Evolutionary conservation across 140 eudicot genomes (phyloP), one percentile per base, ranked within the genome.

Genomic region (Ambrosia hybrid): DNA sequence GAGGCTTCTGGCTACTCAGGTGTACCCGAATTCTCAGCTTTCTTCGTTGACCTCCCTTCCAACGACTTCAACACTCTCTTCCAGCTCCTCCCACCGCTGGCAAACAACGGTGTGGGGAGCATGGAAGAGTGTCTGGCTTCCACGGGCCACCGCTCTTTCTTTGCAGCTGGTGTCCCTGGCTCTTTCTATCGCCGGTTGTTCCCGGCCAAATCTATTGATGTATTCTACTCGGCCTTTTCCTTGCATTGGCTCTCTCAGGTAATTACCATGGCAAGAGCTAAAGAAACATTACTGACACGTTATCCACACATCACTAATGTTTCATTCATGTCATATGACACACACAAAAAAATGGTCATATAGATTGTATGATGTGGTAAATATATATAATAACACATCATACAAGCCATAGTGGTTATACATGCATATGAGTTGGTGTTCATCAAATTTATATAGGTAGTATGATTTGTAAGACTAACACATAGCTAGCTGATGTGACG

Each of bases 161-260:
- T 86, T 43, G 96, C 88, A 4, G 98, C 98, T 57, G 98, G 84
- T 9, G 98, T 92, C 58, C 98, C 98, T 0, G 98, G 98, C 0
- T 79, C 96, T 0, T 92, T 92, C 78, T 89, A 92, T 78, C 85
- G 95, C 3, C 85, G 98, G 11, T 82, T 92, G 48, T 92, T 92
- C 49, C 98, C 96, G 9, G 82, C 88, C 0, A 82, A 63, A 30
- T 92, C 96, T 0, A 41, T 92, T 12, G 87, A 92, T n/a, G 87
- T 92, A 58, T 92, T 92, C 73, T 89, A 92, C 81, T 92, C 97
- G 1, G 97, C 97, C 0, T 91, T 91, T 57, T 91, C 97, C 45
- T 71, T 91, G 87, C 97, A 91, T 77, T 89, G 97, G 97, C 89
- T 89, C 2, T 91, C 97, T 74, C 97, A 91, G 97, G 96, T 89